phyloP scores from a whole-genome alignment of 2,329 filamentous ascomycete species.

The Parafenestella ontariensis region DNA sequence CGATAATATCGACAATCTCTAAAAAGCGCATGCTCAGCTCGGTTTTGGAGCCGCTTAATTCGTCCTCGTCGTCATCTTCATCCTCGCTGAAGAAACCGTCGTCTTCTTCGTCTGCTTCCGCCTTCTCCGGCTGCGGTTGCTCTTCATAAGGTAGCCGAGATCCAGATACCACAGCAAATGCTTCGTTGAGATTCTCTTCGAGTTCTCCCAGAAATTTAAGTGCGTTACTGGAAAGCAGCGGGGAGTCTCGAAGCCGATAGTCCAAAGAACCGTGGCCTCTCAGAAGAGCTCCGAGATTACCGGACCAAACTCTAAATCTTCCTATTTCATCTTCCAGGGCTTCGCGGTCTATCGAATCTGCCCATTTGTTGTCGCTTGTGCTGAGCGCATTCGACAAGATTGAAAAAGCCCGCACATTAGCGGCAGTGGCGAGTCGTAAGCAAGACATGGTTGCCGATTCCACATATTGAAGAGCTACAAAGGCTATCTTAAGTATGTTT shows the following conservation, averaged over 20 bases:
- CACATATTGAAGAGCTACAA: slow-evolving; percentile 16
- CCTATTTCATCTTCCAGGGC: slow-evolving; percentile 46
- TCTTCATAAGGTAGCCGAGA: slow-evolving; percentile 44
- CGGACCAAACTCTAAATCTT: slow-evolving; percentile 46
- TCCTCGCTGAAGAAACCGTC: slow-evolving; percentile 39
- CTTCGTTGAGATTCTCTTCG: slow-evolving; percentile 37
- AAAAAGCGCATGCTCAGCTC: slow-evolving; percentile 46
- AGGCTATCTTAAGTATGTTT: background rate
- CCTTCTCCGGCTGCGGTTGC: slow-evolving; percentile 23
- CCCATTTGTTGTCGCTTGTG: slow-evolving; percentile 16
- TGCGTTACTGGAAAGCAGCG: slow-evolving; percentile 40
- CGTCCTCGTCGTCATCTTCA: slow-evolving; percentile 35
- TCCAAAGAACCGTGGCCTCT: slow-evolving; percentile 48
- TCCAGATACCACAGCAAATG: slow-evolving; percentile 36
- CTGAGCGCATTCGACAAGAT: slow-evolving; percentile 27
- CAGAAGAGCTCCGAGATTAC: slow-evolving; percentile 46
- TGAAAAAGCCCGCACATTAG: slow-evolving; percentile 41
- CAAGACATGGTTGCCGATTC: slow-evolving; percentile 19
- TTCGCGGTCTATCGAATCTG: slow-evolving; percentile 31
- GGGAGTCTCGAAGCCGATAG: slow-evolving; percentile 47
- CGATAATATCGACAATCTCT: slow-evolving; percentile 47
- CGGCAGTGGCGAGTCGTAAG: slow-evolving; percentile 40
- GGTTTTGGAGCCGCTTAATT: slow-evolving; percentile 26
- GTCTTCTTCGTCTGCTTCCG: slow-evolving; percentile 30
- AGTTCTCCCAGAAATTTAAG: slow-evolving; percentile 46